Conservation (phyloP, 1,284 basidiomycete genomes). For the Cutaneotrichosporon sp. region DNA sequence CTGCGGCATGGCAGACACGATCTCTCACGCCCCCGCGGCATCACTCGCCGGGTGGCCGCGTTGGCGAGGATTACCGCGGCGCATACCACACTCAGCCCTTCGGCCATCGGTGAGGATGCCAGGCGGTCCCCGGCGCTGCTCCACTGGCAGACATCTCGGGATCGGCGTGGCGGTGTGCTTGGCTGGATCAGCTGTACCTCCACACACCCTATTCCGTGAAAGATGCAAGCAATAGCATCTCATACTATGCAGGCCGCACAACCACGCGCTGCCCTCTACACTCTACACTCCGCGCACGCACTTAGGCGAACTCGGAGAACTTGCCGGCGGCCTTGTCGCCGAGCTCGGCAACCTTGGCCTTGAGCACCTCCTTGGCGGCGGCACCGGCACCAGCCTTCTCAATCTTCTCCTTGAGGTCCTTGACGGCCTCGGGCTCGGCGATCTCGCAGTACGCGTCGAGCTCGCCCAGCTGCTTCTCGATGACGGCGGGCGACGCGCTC, state of each 20-base stretch:
- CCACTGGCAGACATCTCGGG: too few species aligned
- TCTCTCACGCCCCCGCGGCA: too few species aligned
- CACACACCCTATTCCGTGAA: too few species aligned
- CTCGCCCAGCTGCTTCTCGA: constrained; percentile 61
- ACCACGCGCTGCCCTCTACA: background rate
- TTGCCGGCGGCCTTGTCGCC: constrained; percentile 54
- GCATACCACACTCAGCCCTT: too few species aligned
- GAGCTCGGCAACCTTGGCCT: constrained; percentile 41
- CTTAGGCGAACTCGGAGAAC: constrained; percentile 57
- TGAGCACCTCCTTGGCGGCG: constrained; percentile 50
- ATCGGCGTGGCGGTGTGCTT: too few species aligned
- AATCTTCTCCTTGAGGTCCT: constrained; percentile 58
- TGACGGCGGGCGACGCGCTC: constrained; percentile 52
- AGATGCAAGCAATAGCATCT: background rate
- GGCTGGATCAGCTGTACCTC: too few species aligned
- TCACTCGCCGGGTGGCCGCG: too few species aligned
- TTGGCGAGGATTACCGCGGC: too few species aligned
- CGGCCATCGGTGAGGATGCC: too few species aligned
- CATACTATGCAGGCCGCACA: background rate
- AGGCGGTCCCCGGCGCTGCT: too few species aligned
- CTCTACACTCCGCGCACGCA: background rate
- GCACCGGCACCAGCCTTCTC: constrained; percentile 56
- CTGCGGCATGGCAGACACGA: too few species aligned
- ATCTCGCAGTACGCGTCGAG: constrained; percentile 58
- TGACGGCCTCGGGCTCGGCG: constrained; percentile 59